Conservation (phyloP, 2,329 filamentous ascomycete species). For the Coleophoma eucalyptorum region DNA sequence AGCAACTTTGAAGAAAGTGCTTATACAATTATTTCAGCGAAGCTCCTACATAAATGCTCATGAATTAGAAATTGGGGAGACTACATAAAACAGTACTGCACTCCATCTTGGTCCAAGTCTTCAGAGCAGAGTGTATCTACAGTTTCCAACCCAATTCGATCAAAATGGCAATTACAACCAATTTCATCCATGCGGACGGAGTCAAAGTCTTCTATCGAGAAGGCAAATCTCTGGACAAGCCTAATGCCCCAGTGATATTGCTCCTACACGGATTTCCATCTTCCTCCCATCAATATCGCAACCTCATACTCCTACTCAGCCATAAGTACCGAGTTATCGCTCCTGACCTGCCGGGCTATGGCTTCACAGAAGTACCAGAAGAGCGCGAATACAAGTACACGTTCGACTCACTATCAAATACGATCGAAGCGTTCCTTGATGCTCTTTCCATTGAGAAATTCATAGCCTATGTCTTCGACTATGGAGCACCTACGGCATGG, state of each 20-base stretch:
- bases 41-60: no score
- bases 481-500: slow-evolving; percentile 51
- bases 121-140: no score
- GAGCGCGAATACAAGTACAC: slow-evolving; percentile 48
- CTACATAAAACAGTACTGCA: neutral
- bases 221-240: slow-evolving; percentile 14
- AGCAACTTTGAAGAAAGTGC: no score
- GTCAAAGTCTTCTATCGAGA: slow-evolving; percentile 34
- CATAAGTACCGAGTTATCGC: slow-evolving; percentile 38
- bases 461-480: slow-evolving; percentile 58
- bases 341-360: slow-evolving; percentile 54
- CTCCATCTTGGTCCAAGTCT: no score
- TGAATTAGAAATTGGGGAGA: no score
- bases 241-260: slow-evolving; percentile 27
- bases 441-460: slow-evolving; percentile 40
- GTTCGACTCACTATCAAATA: slow-evolving; percentile 44
- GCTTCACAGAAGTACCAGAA: slow-evolving; percentile 44
- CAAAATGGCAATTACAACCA: neutral
- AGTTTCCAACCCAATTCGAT: neutral
- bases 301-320: slow-evolving; percentile 35
- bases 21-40: no score
- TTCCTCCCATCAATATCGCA: slow-evolving; percentile 35
- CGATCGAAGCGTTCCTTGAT: slow-evolving; percentile 42
- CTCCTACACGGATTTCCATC: slow-evolving; percentile 38
- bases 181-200: slow-evolving; percentile 24